A percentile compares a stretch with the other conserved stretches of the same genome.
Evolutionary conservation across 73 alveolate genomes (phyloP).

Genomic region (Uronychia binucleata): DNA sequence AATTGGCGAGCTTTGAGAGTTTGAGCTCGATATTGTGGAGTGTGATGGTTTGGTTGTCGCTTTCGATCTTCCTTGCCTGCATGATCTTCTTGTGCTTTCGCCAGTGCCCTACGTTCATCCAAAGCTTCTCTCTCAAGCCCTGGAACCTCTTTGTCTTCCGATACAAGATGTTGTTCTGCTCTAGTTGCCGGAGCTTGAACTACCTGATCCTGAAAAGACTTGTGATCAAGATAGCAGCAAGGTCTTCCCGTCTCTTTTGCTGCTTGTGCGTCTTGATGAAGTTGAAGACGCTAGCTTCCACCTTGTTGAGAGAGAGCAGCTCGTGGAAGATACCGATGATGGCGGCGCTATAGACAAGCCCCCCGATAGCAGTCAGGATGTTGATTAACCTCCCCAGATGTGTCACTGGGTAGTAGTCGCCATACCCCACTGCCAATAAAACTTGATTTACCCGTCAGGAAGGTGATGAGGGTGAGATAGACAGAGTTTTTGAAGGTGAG

Average conservation of each 20-base stretch:
- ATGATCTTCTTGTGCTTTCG: neutral
- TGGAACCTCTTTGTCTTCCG: neutral
- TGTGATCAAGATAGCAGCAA: neutral
- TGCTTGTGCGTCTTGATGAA: neutral
- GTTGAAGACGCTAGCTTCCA: neutral
- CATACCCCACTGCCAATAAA: neutral
- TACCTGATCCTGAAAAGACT: neutral
- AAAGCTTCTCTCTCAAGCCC: neutral
- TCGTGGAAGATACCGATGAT: conserved; percentile 7
- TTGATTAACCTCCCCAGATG: neutral
- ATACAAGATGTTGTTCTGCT: neutral
- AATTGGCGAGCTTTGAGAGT: neutral
- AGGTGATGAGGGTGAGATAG: neutral
- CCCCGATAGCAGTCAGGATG: neutral
- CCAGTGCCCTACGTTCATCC: neutral
- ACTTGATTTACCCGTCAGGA: neutral
- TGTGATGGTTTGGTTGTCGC: neutral
- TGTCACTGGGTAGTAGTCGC: conserved; percentile 1
- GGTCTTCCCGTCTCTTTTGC: neutral
- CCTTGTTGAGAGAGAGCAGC: neutral
- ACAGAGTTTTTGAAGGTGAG: neutral
- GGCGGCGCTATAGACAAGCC: neutral
- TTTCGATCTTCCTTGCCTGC: neutral
- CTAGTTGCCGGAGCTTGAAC: neutral
- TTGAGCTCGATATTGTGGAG: neutral